Evolutionary conservation across 106 monocot species (phyloP).

Genomic region (Hemerocallis citrina): DNA sequence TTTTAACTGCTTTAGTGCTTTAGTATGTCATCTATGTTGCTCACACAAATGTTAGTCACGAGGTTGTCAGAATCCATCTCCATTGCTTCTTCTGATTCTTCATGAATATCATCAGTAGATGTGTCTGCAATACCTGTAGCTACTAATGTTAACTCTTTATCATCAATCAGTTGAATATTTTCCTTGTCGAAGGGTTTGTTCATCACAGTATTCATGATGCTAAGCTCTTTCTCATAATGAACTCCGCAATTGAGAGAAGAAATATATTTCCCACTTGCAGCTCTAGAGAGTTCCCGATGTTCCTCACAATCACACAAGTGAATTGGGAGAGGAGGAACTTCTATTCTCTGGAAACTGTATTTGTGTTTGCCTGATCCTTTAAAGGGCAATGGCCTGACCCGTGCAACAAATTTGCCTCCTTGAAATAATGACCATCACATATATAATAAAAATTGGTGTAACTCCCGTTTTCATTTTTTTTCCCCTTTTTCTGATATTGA

Average conservation of each 20-base stretch:
- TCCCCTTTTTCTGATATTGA: too few species aligned
- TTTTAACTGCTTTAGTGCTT: conserved; percentile 25
- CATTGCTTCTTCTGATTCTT: conserved; percentile 27
- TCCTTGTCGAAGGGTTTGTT: conserved; percentile 52
- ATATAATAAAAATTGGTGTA: too few species aligned
- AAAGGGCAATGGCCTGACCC: conserved; percentile 73
- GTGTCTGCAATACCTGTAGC: not conserved
- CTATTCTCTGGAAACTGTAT: conserved; percentile 89
- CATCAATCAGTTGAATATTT: conserved; percentile 7
- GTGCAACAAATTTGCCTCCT: conserved; percentile 5
- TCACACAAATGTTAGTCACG: conserved; percentile 56
- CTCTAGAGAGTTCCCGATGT: conserved; percentile 30
- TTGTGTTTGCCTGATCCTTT: conserved; percentile 98
- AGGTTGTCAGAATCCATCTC: conserved; percentile 60
- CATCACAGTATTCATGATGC: conserved; percentile 72
- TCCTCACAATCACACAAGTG: conserved; percentile 99
- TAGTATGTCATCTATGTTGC: conserved; percentile 16
- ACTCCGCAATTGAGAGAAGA: conserved; percentile 19
- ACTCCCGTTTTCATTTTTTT: too few species aligned
- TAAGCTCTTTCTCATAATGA: conserved; percentile 53
- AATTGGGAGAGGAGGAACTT: conserved; percentile 67
- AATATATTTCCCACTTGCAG: conserved; percentile 14
- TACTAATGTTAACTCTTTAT: not conserved
- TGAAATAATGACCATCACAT: too few species aligned
- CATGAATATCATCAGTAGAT: conserved; percentile 9